Evolutionary conservation across 805 yeast genomes (phyloP), one percentile per base, ranked within the genome.

Genomic region (Saccharomycopsis fodiens): DNA sequence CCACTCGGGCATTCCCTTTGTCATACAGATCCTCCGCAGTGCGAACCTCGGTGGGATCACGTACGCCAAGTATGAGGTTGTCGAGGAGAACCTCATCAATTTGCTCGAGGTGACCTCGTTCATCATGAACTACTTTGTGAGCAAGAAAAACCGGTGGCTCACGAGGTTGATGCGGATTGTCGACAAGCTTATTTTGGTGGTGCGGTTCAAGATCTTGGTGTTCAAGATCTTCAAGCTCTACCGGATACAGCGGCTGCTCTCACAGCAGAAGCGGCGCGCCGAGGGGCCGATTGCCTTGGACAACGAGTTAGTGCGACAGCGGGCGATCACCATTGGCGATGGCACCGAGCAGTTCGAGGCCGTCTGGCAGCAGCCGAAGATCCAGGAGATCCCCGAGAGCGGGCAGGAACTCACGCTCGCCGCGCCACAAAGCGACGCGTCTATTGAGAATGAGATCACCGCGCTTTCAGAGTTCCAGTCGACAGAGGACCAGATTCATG

Each of bases 21-120:
- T 44, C 17, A 15, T 45, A 15, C 25, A 41, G 31, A 8, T 38
- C 8, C 22, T 44, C 15, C 25, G 31, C 15, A 39, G 31, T 36
- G 15, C 19, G 12, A 36, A 34, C 12, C 3, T 29, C 15, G 13
- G 22, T 17, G 31, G 20, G 8, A 29, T 29, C 4, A 42, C 39
- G 12, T 39, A 39, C 25, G 38, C 17, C 12, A 44, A 41, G 38
- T 42, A 39, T 22, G 45, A 46, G 15, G 23, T 34, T 4, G 16
- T 45, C 6, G 48, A 47, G 20, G 51, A 47, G 35, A 47, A 45
- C 35, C 15, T 44, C 8, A 37, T 47, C 29, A 47, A 47, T 37
- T 22, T 47, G 10, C 36, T 47, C n/a, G 51, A 47, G 29, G 35
- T 47, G 16, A 29, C 22, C 3, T 47, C 48, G 15, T 47, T 47